Percentiles rank a stretch among this genome's conserved stretches.
phyloP scores from a whole-genome alignment of 148 eudicot species.

The Mesembryanthemum crystallinum region DNA sequence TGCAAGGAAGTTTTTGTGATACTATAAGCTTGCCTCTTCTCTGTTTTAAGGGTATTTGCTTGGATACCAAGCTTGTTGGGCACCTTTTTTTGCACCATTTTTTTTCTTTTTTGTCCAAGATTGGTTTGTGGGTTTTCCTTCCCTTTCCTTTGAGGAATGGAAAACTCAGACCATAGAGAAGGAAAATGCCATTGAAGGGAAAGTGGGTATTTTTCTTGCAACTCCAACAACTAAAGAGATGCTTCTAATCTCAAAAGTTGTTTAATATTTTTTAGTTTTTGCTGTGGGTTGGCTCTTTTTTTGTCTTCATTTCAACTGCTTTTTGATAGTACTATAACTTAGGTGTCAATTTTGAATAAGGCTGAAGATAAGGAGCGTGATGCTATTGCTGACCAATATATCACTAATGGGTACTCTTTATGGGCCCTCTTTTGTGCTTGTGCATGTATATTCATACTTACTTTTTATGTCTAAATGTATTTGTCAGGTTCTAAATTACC shows the following conservation, averaged over 20 bases:
- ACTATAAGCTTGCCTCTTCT: constrained; percentile 29
- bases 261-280: constrained; percentile 17
- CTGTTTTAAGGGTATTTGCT: constrained; percentile 35
- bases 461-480: too few species aligned
- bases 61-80: constrained; percentile 52
- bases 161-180: constrained; percentile 11
- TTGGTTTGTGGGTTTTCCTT: constrained; percentile 28
- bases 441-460: too few species aligned
- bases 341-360: constrained; percentile 14
- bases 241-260: background rate
- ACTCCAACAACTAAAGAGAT: constrained; percentile 6
- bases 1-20: constrained; percentile 40
- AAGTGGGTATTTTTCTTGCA: constrained; percentile 11
- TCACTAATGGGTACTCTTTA: background rate
- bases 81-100: constrained; percentile 82
- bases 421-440: too few species aligned
- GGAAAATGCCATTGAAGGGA: constrained; percentile 19
- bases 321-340: constrained; percentile 1
- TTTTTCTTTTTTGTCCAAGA: too few species aligned
- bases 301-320: constrained; percentile 30
- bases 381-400: constrained; percentile 14
- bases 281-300: constrained; percentile 10
- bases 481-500: too few species aligned
- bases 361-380: constrained; percentile 18
- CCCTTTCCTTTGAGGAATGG: constrained; percentile 8